Evolutionary conservation across 2,329 filamentous ascomycete genomes (phyloP).

Genomic region (Pseudofabraea citricarpa): DNA sequence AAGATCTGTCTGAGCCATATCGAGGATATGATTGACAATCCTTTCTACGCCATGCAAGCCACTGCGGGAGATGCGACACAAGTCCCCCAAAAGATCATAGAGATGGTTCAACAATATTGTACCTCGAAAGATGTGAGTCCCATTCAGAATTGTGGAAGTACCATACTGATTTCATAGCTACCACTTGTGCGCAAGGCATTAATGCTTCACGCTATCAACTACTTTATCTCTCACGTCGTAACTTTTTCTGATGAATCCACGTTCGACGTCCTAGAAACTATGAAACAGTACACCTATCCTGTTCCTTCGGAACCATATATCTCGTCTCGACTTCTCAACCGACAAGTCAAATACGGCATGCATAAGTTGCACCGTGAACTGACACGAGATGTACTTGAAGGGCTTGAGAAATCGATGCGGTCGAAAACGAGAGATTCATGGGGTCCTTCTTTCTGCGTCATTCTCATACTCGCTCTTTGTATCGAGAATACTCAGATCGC

Average conservation of each 20-base stretch:
- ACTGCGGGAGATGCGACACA: conserved; percentile 10
- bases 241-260: conserved; percentile 17
- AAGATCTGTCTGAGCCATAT: conserved; percentile 15
- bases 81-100: conserved; percentile 12
- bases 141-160: not conserved
- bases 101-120: conserved; percentile 11
- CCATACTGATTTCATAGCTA: conserved; percentile 4
- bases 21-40: conserved; percentile 17
- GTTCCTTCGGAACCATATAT: conserved; percentile 8
- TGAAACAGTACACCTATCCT: not conserved
- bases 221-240: conserved; percentile 18
- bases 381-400: conserved; percentile 13
- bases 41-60: conserved; percentile 13
- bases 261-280: conserved; percentile 1
- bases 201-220: conserved; percentile 21
- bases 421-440: conserved; percentile 17
- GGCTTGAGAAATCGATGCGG: conserved; percentile 16
- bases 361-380: conserved; percentile 16
- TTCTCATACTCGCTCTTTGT: conserved; percentile 20
- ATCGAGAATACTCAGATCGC: conserved; percentile 19
- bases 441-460: conserved; percentile 17
- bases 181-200: conserved; percentile 14
- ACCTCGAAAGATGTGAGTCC: conserved; percentile 10
- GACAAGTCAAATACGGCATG: conserved; percentile 20
- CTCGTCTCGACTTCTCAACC: conserved; percentile 19